These are phyloP conservation scores for Euphorbia corollata DNA, from an alignment of 441 rosid species.

Conservation along the genomic window DNA sequence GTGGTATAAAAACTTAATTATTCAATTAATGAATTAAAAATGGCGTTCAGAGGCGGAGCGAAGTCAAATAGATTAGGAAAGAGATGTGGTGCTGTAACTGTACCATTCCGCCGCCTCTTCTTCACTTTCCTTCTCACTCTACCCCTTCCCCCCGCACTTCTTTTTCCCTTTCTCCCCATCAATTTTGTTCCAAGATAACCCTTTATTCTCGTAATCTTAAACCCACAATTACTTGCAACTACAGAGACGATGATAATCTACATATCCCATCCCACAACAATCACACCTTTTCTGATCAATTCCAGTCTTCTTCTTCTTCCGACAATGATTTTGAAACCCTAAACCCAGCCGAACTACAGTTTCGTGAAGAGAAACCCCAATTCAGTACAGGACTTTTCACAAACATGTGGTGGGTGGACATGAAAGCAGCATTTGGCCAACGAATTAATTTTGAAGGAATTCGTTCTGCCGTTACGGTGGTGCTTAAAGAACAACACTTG, in stretches of 20 bases:
- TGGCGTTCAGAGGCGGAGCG: not conserved
- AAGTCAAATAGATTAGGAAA: not conserved
- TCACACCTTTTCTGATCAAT: slow-evolving; percentile 29
- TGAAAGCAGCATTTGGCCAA: slow-evolving; percentile 89
- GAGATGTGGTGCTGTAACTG: slow-evolving; percentile 42
- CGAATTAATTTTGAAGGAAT: slow-evolving; percentile 77
- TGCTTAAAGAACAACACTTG: slow-evolving; percentile 56
- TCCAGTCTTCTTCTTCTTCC: slow-evolving; percentile 28
- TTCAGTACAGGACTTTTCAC: slow-evolving; percentile 32
- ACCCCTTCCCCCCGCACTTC: slow-evolving; percentile 9
- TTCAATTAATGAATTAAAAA: no score
- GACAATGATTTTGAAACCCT: no score
- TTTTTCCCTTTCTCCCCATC: slow-evolving; percentile 27
- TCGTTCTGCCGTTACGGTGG: slow-evolving; percentile 49
- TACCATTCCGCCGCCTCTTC: slow-evolving; percentile 33
- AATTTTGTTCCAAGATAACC: slow-evolving; percentile 20
- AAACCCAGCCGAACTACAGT: no score
- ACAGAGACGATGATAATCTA: slow-evolving; percentile 20
- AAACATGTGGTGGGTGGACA: slow-evolving; percentile 91
- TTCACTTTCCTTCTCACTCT: no score
- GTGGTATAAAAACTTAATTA: no score
- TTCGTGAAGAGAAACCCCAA: no score
- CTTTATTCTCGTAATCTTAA: slow-evolving; percentile 31
- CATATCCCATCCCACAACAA: slow-evolving; percentile 19
- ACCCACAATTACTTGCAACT: slow-evolving; percentile 28